Evolutionary conservation across 208 protist genomes (phyloP).

Genomic region (Trypanosomatidae sp.): DNA sequence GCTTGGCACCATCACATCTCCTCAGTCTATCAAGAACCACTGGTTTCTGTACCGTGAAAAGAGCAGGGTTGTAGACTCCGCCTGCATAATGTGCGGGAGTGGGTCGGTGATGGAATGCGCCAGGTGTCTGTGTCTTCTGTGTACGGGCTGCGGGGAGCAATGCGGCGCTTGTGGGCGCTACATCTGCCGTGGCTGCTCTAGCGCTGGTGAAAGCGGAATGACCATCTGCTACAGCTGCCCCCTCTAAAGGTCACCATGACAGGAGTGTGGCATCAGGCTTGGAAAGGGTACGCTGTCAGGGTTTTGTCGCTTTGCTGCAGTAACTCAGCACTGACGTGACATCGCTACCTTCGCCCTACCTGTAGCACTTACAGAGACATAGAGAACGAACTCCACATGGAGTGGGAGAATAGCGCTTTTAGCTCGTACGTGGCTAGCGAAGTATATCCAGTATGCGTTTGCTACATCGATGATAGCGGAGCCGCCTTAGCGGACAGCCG

Average conservation of each 20-base stretch:
- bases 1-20: slow-evolving; percentile 19
- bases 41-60: slow-evolving; percentile 18
- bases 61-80: slow-evolving; percentile 17
- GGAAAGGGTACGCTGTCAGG: not conserved
- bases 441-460: not conserved
- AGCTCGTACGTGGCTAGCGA: not conserved
- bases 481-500: not conserved
- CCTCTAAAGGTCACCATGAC: slow-evolving; percentile 40
- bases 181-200: slow-evolving; percentile 48
- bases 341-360: not conserved
- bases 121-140: slow-evolving; percentile 37
- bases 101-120: slow-evolving; percentile 7
- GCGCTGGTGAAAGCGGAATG: slow-evolving; percentile 73
- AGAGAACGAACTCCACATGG: not conserved
- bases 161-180: slow-evolving; percentile 29
- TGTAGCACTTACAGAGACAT: not conserved
- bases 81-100: slow-evolving; percentile 23
- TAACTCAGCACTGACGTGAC: no score
- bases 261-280: not conserved
- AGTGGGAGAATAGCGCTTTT: not conserved
- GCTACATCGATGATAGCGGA: not conserved
- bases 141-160: slow-evolving; percentile 24
- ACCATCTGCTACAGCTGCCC: slow-evolving; percentile 68
- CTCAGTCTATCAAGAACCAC: slow-evolving; percentile 21
- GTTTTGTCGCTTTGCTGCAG: not conserved